These are phyloP conservation scores for Chloropicon primus DNA, from an alignment of 139 green algal genomes.

Conservation along the genomic window DNA sequence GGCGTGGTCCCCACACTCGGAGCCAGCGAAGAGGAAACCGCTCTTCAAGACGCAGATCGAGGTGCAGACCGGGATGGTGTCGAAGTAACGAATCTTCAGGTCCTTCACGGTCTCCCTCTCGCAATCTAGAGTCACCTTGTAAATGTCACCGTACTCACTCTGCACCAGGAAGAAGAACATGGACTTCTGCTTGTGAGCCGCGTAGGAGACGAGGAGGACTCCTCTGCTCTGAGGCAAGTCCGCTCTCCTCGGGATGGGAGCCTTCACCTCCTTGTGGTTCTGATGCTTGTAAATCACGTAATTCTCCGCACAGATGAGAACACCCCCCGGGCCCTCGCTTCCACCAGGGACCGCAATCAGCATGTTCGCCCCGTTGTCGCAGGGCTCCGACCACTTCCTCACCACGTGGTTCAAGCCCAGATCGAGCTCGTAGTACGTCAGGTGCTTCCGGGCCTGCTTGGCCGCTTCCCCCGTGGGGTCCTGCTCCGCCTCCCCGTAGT, in stretches of 20 bases:
- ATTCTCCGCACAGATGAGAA: constrained; percentile 93
- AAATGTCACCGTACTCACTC: constrained; percentile 97
- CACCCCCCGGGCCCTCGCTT: constrained; percentile 68
- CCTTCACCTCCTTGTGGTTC: constrained; percentile 48
- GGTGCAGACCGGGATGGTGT: constrained; percentile 72
- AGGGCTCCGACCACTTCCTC: constrained; percentile 70
- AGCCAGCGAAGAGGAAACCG: constrained; percentile 92
- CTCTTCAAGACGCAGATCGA: constrained; percentile 84
- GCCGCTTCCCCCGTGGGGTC: constrained; percentile 76
- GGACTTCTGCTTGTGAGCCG: constrained; percentile 76
- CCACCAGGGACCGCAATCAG: constrained; percentile 87
- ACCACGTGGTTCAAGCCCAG: constrained; percentile 95
- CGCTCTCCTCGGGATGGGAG: constrained; percentile 77
- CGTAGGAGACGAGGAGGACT: constrained; percentile 72
- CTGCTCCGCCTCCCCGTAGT: constrained; percentile 84
- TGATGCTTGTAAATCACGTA: constrained; percentile 93
- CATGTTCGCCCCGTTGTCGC: constrained; percentile 94
- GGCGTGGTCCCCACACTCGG: constrained; percentile 89
- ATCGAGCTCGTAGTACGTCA: constrained; percentile 96
- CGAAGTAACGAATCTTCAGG: constrained; percentile 94
- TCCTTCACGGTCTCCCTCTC: constrained; percentile 63
- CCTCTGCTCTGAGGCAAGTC: constrained; percentile 65
- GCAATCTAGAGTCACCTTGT: constrained; percentile 78
- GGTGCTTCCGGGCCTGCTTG: constrained; percentile 81
- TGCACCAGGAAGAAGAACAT: constrained; percentile 88